Evolutionary conservation across 2,329 filamentous ascomycete genomes (phyloP), one percentile per base, ranked within the genome.

Genomic region (Fusarium verticillioides): DNA sequence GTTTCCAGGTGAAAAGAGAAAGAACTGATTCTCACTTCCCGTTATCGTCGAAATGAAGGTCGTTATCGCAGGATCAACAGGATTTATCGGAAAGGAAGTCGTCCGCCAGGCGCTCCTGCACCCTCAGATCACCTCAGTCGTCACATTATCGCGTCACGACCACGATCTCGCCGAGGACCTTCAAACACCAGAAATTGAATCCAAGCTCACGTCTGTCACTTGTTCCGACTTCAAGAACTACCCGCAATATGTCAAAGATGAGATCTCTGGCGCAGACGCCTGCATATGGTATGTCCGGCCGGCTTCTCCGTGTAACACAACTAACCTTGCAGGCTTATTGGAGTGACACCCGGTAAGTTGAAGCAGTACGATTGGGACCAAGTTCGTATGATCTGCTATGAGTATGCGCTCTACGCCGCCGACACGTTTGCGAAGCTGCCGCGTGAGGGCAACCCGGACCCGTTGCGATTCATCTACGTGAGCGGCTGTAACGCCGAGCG

Each of bases 381-480:
- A 21, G 81, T 83, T 1, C 77, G 78, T 23, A 82, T 80, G 34
- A 78, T 87, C 2, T 87, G 84, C 66, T 80, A 82, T 5, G 83
- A 81, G 18, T 81, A 78, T 23, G 72, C 80, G 2, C 44, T 80
- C 6, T 63, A 71, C 2, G 79, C 77, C 0, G 68, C 86, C 28
- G 74, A 84, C n/a, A 79, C 81, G 0, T 80, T 86, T 5, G 74
- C 77, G 11, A 72, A 80, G 12, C 70, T 80, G 19, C 75, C 74
- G 16, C 72, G 76, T 0, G 58, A 60, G 21, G 60, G 68, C 0
- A 59, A 70, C 5, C 54, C 68, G 19, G 80, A 77, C 47, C 84
- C 85, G 1, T 79, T 87, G 39, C 83, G 83, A 3, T 88, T 87
- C 65, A 56, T 87, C 5, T 88, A 87, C 73, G 81, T 86, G 66